These are phyloP conservation scores for Crataegus laevigata DNA, from an alignment of 306 rosid species.

Conservation along the genomic window DNA sequence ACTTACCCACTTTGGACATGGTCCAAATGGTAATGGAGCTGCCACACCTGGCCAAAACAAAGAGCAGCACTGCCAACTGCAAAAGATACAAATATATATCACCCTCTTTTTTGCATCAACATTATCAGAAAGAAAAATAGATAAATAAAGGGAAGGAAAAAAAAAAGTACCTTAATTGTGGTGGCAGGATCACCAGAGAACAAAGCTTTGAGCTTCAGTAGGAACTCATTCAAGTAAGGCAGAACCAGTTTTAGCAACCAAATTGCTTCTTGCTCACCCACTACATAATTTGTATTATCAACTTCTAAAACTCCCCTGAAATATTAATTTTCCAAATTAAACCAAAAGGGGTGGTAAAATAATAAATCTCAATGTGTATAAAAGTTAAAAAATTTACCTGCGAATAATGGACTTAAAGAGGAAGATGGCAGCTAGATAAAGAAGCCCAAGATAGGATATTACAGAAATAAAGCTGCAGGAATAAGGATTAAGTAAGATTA, in stretches of 20 bases:
- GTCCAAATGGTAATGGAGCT: slow-evolving; percentile 82
- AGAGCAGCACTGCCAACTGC: slow-evolving; percentile 84
- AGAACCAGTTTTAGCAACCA: slow-evolving; percentile 65
- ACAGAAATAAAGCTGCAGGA: slow-evolving; percentile 69
- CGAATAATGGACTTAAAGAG: slow-evolving; percentile 60
- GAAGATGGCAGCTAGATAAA: slow-evolving; percentile 71
- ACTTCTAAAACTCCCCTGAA: slow-evolving; percentile 43
- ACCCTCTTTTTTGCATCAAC: neutral
- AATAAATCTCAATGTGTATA: neutral
- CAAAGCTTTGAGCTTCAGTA: slow-evolving; percentile 63
- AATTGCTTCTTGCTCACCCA: slow-evolving; percentile 78
- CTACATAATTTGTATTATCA: slow-evolving; percentile 39
- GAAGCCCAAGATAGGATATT: slow-evolving; percentile 62
- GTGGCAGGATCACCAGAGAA: slow-evolving; percentile 87
- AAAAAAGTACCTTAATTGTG: slow-evolving; percentile 64
- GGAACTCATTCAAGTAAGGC: slow-evolving; percentile 69
- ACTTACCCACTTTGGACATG: slow-evolving; percentile 56
- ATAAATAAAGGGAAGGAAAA: neutral
- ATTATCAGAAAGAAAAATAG: no score
- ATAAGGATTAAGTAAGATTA: neutral
- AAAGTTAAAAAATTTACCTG: slow-evolving; percentile 42
- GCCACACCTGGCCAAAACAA: slow-evolving; percentile 87
- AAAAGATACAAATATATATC: neutral
- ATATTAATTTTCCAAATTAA: slow-evolving; percentile 5
- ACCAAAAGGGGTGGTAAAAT: neutral